Base-by-base conservation (phyloP, 202 grass and related monocot genomes). In the Zoysia matrella region DNA sequence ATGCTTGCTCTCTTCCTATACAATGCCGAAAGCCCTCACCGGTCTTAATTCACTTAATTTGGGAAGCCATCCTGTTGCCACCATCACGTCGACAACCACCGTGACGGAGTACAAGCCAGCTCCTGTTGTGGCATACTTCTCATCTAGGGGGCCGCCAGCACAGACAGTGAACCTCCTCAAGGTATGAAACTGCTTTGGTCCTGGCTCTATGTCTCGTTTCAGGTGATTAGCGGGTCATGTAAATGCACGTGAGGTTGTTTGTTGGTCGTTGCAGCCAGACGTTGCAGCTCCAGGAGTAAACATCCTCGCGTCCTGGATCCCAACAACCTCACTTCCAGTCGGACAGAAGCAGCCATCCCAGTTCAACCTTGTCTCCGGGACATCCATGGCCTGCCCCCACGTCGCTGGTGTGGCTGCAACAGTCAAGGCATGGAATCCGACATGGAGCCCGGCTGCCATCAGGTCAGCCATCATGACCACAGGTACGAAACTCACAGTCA, bases 301-400 rank as follows among this genome's bases (percentile, higher is more conserved):
- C 90, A 98, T 98, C 52, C 92, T 97, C 0, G 95, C 95, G 9
- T 52, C 95, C 4, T 97, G 95, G 92, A 94, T 94, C 79, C 90
- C 83, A 11, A 56, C 88, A 39, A 10, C 92, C 49, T 87, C 78
- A 41, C 77, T 84, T 0, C 83, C 86, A 61, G 43, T 65, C 2
- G 77, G 55, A 7, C 90, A 93, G 18, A 89, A 89, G 67, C 84
- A 89, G 49, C 63, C 88, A 0, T 94, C 95, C 9, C 55, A 80
- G 76, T 98, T 98, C 84, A 98, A 98, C 36, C 75, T 98, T 6
- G 82, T 90, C 47, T 98, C 95, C 0, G 90, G 95, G 14, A 98
- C 95, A 42, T 98, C 95, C 71, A 98, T 98, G 95, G 90, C 92
- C 4, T 98, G 92, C 73, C 95, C 92, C 1, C 95, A 98, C 82